Percentiles rank a stretch among this genome's conserved stretches.
Conservation (phyloP, 352 stramenopile species). For the Globisporangium paddicum region DNA sequence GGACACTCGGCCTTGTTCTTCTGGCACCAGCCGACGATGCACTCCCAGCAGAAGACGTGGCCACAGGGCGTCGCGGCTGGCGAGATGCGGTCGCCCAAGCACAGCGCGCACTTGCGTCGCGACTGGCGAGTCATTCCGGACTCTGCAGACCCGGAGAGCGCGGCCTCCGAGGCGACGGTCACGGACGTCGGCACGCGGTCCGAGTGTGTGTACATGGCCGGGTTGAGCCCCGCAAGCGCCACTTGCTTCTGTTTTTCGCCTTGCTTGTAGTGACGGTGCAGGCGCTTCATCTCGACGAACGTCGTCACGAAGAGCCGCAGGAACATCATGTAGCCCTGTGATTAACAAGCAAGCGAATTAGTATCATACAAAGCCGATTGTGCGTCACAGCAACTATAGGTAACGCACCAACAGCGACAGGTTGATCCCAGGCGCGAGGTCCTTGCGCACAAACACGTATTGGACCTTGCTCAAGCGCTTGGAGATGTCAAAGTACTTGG, state of each 20-base stretch:
- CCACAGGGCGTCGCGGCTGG: constrained; percentile 83
- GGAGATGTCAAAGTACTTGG: constrained; percentile 61
- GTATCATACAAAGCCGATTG: neutral
- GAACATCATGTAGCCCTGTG: constrained; percentile 73
- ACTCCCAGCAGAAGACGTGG: constrained; percentile 92
- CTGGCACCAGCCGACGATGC: constrained; percentile 91
- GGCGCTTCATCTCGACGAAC: constrained; percentile 42
- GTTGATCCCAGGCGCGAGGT: constrained; percentile 52
- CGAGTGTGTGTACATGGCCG: constrained; percentile 23
- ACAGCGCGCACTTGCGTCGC: constrained; percentile 82
- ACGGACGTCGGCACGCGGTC: constrained; percentile 36
- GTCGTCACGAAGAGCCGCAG: constrained; percentile 53
- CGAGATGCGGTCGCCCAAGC: constrained; percentile 69
- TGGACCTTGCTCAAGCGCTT: constrained; percentile 68
- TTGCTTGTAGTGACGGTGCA: constrained; percentile 40
- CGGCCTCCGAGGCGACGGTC: constrained; percentile 7
- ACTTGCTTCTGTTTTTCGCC: constrained; percentile 45
- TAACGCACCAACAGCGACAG: constrained; percentile 59
- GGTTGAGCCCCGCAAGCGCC: constrained; percentile 10
- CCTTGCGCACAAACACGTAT: constrained; percentile 74
- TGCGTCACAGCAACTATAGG: neutral
- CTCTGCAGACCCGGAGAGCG: constrained; percentile 2
- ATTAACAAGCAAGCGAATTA: neutral
- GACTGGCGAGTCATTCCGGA: constrained; percentile 8
- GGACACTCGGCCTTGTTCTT: constrained; percentile 90